Evolutionary conservation across 1,284 basidiomycete species (phyloP).

Genomic region (Fomitiporia mediterranea): DNA sequence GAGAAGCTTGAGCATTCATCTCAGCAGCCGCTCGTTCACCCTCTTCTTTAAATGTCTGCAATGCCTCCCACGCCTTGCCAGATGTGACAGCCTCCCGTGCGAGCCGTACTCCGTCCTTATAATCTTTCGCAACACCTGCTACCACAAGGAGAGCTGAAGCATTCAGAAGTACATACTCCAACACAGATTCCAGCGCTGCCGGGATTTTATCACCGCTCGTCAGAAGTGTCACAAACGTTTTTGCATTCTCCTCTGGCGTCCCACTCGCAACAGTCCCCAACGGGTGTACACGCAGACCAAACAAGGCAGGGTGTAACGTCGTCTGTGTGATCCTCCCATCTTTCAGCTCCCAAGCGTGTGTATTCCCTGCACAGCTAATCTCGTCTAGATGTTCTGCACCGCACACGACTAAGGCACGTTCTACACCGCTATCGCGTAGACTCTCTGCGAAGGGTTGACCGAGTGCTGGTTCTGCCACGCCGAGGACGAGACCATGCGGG

Average conservation of each 20-base stretch:
- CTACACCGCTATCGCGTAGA: constrained; percentile 62
- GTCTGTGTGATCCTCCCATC: constrained; percentile 50
- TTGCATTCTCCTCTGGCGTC: constrained; percentile 71
- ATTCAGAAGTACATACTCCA: constrained; percentile 85
- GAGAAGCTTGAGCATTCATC: not conserved
- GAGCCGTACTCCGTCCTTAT: constrained; percentile 66
- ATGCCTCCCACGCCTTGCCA: constrained; percentile 73
- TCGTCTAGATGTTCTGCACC: constrained; percentile 92
- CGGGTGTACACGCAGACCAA: constrained; percentile 71
- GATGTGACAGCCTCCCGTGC: constrained; percentile 71
- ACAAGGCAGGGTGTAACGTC: constrained; percentile 53
- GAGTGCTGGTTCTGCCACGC: constrained; percentile 83
- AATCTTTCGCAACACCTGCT: constrained; percentile 66
- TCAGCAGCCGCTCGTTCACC: constrained; percentile 9
- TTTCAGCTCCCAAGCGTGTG: constrained; percentile 65
- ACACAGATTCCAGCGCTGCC: constrained; percentile 50
- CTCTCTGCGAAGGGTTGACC: constrained; percentile 83
- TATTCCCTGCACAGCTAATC: constrained; percentile 90
- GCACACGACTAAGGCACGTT: constrained; percentile 89
- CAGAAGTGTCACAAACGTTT: constrained; percentile 55
- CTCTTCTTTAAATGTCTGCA: constrained; percentile 48
- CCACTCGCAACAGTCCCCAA: constrained; percentile 69
- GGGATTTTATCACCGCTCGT: constrained; percentile 49
- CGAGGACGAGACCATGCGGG: constrained; percentile 85
- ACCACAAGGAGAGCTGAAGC: constrained; percentile 80